phyloP scores from a whole-genome alignment of 495 filamentous ascomycete genomes.

The Penicillium cosmopolitanum region DNA sequence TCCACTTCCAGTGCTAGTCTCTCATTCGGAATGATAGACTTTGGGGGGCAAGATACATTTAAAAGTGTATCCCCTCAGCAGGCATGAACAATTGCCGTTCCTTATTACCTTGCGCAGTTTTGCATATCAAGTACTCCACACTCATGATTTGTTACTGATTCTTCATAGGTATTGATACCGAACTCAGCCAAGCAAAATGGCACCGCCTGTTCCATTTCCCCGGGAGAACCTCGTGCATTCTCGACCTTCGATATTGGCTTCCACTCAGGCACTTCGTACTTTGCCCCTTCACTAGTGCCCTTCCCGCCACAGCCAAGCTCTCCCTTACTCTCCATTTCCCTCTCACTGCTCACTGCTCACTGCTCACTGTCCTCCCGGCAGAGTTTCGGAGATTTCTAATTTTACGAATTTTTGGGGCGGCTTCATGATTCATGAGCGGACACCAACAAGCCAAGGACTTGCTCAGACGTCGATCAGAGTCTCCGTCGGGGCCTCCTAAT shows the following conservation, averaged over 20 bases:
- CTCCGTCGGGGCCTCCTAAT: constrained; percentile 5
- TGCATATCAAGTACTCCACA: too few species aligned
- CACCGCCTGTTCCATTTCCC: background rate
- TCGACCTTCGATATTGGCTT: background rate
- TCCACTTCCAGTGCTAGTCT: background rate
- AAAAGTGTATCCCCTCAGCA: background rate
- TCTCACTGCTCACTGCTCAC: background rate
- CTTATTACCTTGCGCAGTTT: background rate
- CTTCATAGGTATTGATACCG: background rate
- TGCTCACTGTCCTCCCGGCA: background rate
- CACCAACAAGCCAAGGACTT: constrained; percentile 9
- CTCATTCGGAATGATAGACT: background rate
- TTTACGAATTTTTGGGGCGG: background rate
- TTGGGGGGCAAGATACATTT: background rate
- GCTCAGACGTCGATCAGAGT: constrained; percentile 21
- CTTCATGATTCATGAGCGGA: constrained; percentile 24
- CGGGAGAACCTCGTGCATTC: background rate
- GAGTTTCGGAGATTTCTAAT: background rate
- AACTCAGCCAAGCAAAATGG: background rate
- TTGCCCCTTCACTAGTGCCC: background rate
- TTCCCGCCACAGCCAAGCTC: background rate
- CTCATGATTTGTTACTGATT: too few species aligned
- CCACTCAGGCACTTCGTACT: too few species aligned
- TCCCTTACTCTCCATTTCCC: background rate
- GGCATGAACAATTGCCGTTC: background rate